Evolutionary conservation across 768 basidiomycete species (phyloP).

Genomic region (Lepiota brunneoincarnata): DNA sequence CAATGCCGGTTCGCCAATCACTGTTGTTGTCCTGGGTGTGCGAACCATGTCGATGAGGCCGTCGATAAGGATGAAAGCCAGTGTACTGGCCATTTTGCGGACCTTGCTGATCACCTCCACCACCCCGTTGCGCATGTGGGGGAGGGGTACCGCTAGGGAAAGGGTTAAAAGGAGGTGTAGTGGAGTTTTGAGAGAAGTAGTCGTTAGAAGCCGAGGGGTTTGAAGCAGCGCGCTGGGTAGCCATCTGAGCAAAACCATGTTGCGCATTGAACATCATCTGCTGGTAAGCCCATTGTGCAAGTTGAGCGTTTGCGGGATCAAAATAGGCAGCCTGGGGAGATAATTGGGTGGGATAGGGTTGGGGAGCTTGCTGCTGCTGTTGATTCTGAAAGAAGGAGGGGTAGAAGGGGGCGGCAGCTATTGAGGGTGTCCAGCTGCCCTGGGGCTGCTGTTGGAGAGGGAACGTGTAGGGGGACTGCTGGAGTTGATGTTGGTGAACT

Average conservation of each 20-base stretch:
- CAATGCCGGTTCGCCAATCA: slow-evolving; percentile 48
- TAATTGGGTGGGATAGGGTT: slow-evolving; percentile 45
- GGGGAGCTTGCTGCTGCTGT: slow-evolving; percentile 53
- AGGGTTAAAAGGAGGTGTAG: slow-evolving; percentile 49
- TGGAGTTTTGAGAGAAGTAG: slow-evolving; percentile 57
- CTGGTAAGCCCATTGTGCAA: slow-evolving; percentile 88
- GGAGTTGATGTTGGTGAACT: slow-evolving; percentile 21
- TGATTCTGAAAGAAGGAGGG: slow-evolving; percentile 76
- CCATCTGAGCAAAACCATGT: slow-evolving; percentile 44
- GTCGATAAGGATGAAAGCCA: slow-evolving; percentile 82
- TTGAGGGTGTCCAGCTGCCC: slow-evolving; percentile 67
- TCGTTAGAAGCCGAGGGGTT: slow-evolving; percentile 39
- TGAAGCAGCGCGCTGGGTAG: slow-evolving; percentile 43
- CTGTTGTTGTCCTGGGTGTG: slow-evolving; percentile 22
- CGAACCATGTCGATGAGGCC: slow-evolving; percentile 48
- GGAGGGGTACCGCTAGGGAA: slow-evolving; percentile 74
- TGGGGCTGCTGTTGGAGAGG: slow-evolving; percentile 71
- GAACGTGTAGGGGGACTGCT: slow-evolving; percentile 55
- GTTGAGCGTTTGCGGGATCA: slow-evolving; percentile 72
- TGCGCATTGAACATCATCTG: slow-evolving; percentile 85
- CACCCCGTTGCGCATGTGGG: slow-evolving; percentile 48
- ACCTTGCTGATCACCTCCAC: slow-evolving; percentile 36
- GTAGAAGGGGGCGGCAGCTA: slow-evolving; percentile 70
- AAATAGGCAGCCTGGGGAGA: slow-evolving; percentile 61
- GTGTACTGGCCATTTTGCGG: slow-evolving; percentile 38